Evolutionary conservation across 306 rosid genomes (phyloP), one percentile per base, ranked within the genome.

Genomic region (Quercus variabilis): DNA sequence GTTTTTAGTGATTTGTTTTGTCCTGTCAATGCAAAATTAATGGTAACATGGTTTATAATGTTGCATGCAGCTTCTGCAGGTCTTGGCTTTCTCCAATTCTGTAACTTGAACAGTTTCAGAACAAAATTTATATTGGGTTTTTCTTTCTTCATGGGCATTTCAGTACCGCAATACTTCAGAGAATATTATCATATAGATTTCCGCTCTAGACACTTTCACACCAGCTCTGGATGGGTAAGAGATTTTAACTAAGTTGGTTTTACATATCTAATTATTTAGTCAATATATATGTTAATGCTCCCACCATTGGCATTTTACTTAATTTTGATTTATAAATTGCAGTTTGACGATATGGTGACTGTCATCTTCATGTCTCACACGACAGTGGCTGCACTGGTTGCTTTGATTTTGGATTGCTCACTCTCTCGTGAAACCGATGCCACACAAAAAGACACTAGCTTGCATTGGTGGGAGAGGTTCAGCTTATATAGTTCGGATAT

Each of bases 81-180:
- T 10, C 54, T 49, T 13, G 54, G 54, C 5, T 3, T 49, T 49
- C 54, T 49, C 15, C 54, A 49, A 13, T 49, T 49, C 54, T 49
- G 54, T 13, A 49, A 49, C 15, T 49, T 49, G 15, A 49, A 49
- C 54, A 49, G 54, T 13, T 49, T 49, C 15, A 49, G 54, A 49
- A 49, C 54, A 49, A 49, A 92, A 65, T 86, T 94, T 46, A 74
- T 94, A 55, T 75, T 94, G 75, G 97, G 95, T n/a, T 82, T 85
- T 46, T 91, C 98, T 65, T 91, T 92, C 90, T 92, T 92, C 86
- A 57, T 94, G 57, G 97, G 97, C 59, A 54, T 92, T 56, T 94
- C 97, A 30, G 80, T 94, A 25, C 97, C 98, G 13, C 97, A 94
- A 83, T 92, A 91, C 83, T 92, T 94, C 90, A 75, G 82, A 84